A percentile compares a stretch with the other conserved stretches of the same genome.
These are phyloP conservation scores for Geotrichum reessii DNA, from an alignment of 1,139 yeast species.

Conservation along the genomic window DNA sequence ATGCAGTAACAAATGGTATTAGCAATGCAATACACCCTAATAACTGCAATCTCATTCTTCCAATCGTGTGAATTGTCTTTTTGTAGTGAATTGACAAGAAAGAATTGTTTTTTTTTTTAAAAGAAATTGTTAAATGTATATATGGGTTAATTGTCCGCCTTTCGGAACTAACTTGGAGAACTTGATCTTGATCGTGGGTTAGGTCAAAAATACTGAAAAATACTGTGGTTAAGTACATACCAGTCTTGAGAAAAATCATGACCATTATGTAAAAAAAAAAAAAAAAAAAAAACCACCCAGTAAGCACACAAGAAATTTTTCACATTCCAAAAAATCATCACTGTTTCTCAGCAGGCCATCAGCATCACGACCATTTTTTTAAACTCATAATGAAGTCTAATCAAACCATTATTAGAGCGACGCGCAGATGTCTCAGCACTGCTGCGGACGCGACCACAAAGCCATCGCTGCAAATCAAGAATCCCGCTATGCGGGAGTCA, in stretches of 20 bases:
- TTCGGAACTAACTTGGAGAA: neutral
- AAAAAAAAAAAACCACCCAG: conserved; percentile 1
- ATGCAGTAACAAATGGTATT: neutral
- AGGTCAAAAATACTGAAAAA: neutral
- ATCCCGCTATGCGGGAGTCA: conserved; percentile 32
- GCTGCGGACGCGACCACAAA: conserved; percentile 3
- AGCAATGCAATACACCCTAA: neutral
- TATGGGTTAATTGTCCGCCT: neutral
- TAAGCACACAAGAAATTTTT: neutral
- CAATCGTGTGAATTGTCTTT: neutral
- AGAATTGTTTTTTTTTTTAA: neutral
- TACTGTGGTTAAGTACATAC: neutral
- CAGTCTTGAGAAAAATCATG: neutral
- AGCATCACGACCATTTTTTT: neutral
- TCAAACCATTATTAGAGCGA: neutral
- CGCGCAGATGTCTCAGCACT: neutral
- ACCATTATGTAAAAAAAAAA: neutral
- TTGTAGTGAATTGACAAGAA: neutral
- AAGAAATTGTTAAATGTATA: neutral
- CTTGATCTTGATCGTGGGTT: neutral
- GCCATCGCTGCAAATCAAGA: conserved; percentile 29
- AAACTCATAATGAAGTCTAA: neutral
- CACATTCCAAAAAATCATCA: neutral
- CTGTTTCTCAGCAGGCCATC: no score
- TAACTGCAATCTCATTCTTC: neutral